phyloP scores from a whole-genome alignment of 2,329 filamentous ascomycete genomes.

The Stagonosporopsis tanaceti region DNA sequence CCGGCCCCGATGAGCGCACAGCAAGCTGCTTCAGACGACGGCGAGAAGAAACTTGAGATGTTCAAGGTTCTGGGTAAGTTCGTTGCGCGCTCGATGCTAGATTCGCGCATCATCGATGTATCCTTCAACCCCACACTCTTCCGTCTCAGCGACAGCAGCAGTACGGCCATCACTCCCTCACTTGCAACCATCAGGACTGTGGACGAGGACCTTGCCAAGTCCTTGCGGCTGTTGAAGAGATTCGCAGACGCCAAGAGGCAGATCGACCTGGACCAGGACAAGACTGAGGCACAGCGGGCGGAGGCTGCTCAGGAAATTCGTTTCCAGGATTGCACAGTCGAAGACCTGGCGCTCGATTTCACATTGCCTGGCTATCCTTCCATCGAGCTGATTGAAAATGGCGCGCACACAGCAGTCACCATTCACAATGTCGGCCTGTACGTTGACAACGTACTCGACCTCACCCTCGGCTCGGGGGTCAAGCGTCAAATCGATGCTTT shows the following conservation, averaged over 20 bases:
- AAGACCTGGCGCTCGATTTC: slow-evolving; percentile 92
- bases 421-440: slow-evolving; percentile 93
- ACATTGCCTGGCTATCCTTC: slow-evolving; percentile 87
- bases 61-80: slow-evolving; percentile 97
- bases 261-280: slow-evolving; percentile 74
- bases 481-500: slow-evolving; percentile 91
- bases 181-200: slow-evolving; percentile 89
- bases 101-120: slow-evolving; percentile 96
- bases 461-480: slow-evolving; percentile 89
- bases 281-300: slow-evolving; percentile 75
- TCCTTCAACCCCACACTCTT: slow-evolving; percentile 98
- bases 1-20: slow-evolving; percentile 87
- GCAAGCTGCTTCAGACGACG: slow-evolving; percentile 75
- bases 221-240: slow-evolving; percentile 84
- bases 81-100: slow-evolving; percentile 96
- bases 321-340: slow-evolving; percentile 79
- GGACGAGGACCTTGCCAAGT: slow-evolving; percentile 84
- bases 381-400: slow-evolving; percentile 81
- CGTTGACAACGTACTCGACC: slow-evolving; percentile 87
- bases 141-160: slow-evolving; percentile 78
- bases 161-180: slow-evolving; percentile 75
- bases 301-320: slow-evolving; percentile 72
- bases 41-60: slow-evolving; percentile 85
- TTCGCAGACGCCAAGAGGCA: slow-evolving; percentile 84
- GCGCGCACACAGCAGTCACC: slow-evolving; percentile 76